A percentile compares a stretch with the other conserved stretches of the same genome.
Conservation (phyloP, 148 eudicot species). For the Rhododendron griersonianum region DNA sequence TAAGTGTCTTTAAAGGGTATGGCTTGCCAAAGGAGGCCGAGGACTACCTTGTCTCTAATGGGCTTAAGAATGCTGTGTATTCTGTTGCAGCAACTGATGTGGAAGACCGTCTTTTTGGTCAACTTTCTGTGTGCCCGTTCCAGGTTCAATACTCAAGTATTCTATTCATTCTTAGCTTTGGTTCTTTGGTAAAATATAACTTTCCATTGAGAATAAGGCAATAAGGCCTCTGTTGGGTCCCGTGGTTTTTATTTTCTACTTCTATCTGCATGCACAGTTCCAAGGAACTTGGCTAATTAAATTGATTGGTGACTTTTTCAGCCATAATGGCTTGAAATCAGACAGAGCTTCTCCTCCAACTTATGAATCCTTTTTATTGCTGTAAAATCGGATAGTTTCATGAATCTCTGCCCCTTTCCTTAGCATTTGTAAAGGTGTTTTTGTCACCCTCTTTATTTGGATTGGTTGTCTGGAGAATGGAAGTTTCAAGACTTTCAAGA, state of each 20-base stretch:
- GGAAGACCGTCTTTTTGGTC: constrained; percentile 55
- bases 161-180: not conserved
- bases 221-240: not conserved
- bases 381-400: not conserved
- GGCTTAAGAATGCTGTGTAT: constrained; percentile 58
- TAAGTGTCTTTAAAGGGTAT: constrained; percentile 72
- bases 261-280: constrained; percentile 2
- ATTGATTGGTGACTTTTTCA: not conserved
- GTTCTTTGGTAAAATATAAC: not conserved
- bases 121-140: constrained; percentile 59
- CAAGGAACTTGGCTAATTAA: not conserved
- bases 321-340: not conserved
- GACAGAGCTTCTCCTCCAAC: not conserved
- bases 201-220: not conserved
- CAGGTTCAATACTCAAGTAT: constrained; percentile 38
- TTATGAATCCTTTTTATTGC: not conserved
- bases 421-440: not conserved
- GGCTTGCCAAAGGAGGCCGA: constrained; percentile 62
- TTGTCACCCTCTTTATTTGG: not conserved
- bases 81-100: constrained; percentile 51
- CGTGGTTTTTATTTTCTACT: not conserved
- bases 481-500: not conserved
- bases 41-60: constrained; percentile 48
- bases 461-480: not conserved
- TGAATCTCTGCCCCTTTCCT: not conserved